Base-by-base conservation (phyloP, 192 early-diverging fungal genomes). In the Neocallimastix lanati region DNA sequence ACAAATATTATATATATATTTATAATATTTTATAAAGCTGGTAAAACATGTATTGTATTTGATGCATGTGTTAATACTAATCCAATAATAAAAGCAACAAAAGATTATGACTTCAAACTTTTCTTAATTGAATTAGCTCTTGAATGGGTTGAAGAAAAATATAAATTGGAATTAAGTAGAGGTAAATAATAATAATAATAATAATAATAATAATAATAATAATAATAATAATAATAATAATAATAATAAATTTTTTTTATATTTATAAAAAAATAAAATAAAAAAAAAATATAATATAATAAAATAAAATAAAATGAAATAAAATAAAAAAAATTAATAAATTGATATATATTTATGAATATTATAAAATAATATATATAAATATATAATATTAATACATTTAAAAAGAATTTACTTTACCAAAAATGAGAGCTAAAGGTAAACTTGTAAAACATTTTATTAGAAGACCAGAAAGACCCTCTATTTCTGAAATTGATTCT, bases 51-150 rank as follows among this genome's bases (percentile, higher is more conserved):
- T 78, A 78, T 92, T 11, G 90, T 92, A 7, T 86, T 90, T 78
- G 93, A 94, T 83, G 91, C 90, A 18, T 92, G 91, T 78, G 83
- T 94, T 29, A 84, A 94, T 80, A 85, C 88, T 4, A 81, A 87
- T 14, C 84, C 89, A 27, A 85, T 85, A 30, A 79, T 84, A 37
- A 88, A 93, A 78, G 78, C 89, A 25, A 81, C 82, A 35, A 81
- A 81, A 50, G 92, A 94, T 38, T 78, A 82, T 21, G 91, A 93
- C 79, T 94, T 85, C 81, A 86, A 89, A 76, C 78, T 91, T 21
- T 94, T 93, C 83, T 82, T 94, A 36, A 84, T 91, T 33, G 91
- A 92, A 81, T 81, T 94, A 14, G 82, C 90, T 0, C 81, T 93
- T 81, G 89, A 91, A 78, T 88, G 88, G 85, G 82, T 92, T 5